A percentile compares a stretch with the other conserved stretches of the same genome.
phyloP scores from a whole-genome alignment of 2,329 filamentous ascomycete species.

The Stemphylium beticola region DNA sequence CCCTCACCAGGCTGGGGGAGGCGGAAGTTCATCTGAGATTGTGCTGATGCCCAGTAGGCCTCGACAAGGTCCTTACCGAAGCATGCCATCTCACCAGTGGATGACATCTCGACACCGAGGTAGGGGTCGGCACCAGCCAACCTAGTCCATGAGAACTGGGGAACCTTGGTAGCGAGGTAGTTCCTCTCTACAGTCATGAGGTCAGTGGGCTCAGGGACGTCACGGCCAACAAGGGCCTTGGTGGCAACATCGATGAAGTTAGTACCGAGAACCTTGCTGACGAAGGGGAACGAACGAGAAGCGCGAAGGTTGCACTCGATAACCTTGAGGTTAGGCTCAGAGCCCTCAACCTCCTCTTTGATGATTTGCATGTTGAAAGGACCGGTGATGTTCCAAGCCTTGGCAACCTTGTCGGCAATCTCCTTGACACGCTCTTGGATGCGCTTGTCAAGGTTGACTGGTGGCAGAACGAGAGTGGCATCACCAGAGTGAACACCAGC shows the following conservation, averaged over 20 bases:
- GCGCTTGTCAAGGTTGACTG: slow-evolving; percentile 74
- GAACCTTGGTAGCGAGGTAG: slow-evolving; percentile 96
- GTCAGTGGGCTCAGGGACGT: slow-evolving; percentile 84
- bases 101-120: slow-evolving; percentile 96
- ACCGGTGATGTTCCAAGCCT: slow-evolving; percentile 95
- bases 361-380: slow-evolving; percentile 99
- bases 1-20: slow-evolving; percentile 93
- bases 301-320: slow-evolving; percentile 98
- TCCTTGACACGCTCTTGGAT: slow-evolving; percentile 90
- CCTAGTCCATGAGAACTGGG: slow-evolving; percentile 98
- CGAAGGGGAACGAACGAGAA: slow-evolving; percentile 97
- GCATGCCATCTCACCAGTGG: slow-evolving; percentile 97
- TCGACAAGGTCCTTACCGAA: slow-evolving; percentile 96
- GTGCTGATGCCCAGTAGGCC: slow-evolving; percentile 95
- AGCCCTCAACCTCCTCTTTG: slow-evolving; percentile 81
- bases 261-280: slow-evolving; percentile 92
- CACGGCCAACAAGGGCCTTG: slow-evolving; percentile 83
- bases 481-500: slow-evolving; percentile 98
- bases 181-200: slow-evolving; percentile 88
- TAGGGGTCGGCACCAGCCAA: slow-evolving; percentile 96
- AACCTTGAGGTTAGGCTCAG: slow-evolving; percentile 82
- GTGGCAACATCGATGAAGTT: slow-evolving; percentile 98
- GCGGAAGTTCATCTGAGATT: slow-evolving; percentile 99
- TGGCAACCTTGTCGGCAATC: slow-evolving; percentile 93
- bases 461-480: slow-evolving; percentile 91